Evolutionary conservation across 1,284 basidiomycete genomes (phyloP).

Genomic region (Cryptococcus deneoformans): DNA sequence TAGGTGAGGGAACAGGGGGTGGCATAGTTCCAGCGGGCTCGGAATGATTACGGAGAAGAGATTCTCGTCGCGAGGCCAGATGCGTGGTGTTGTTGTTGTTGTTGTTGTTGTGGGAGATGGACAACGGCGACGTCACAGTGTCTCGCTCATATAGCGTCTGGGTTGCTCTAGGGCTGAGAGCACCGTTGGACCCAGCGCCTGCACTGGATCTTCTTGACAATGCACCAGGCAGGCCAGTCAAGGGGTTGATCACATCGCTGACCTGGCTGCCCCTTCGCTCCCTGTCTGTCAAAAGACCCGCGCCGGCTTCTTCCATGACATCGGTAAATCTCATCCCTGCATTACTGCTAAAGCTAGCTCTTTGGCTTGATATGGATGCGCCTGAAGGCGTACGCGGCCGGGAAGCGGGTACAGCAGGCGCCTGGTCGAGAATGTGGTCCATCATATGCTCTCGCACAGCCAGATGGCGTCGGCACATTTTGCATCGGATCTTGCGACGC

Average conservation of each 20-base stretch:
- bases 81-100: neutral
- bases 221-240: slow-evolving; percentile 39
- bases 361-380: slow-evolving; percentile 21
- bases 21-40: neutral
- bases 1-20: neutral
- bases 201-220: slow-evolving; percentile 13
- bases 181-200: slow-evolving; percentile 10
- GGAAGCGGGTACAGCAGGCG: slow-evolving; percentile 34
- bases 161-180: neutral
- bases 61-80: neutral
- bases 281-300: slow-evolving; percentile 1
- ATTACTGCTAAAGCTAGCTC: slow-evolving; percentile 9
- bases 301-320: neutral
- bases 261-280: slow-evolving; percentile 21
- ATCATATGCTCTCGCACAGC: slow-evolving; percentile 88
- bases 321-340: neutral
- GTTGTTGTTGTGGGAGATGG: no score
- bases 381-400: slow-evolving; percentile 42
- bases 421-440: slow-evolving; percentile 64
- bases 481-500: slow-evolving; percentile 67
- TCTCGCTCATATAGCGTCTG: slow-evolving; percentile 3
- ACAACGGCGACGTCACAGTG: neutral
- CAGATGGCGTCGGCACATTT: slow-evolving; percentile 84
- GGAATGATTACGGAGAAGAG: neutral
- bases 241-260: slow-evolving; percentile 44